Percentiles rank a stretch among this genome's conserved stretches.
These are phyloP conservation scores for Ceratobasidium sp. DNA, from an alignment of 1,284 basidiomycete genomes.

Conservation along the genomic window DNA sequence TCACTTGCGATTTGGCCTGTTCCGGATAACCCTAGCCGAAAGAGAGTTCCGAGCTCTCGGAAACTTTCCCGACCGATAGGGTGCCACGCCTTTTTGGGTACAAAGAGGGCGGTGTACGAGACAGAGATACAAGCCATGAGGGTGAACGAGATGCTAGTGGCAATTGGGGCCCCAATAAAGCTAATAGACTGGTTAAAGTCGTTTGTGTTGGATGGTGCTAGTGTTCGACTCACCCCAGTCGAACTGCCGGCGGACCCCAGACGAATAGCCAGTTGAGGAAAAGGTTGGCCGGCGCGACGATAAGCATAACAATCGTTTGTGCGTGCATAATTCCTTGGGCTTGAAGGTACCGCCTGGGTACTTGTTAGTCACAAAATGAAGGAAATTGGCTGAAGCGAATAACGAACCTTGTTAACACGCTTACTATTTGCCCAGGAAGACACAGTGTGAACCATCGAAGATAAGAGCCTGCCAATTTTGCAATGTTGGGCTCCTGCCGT, in stretches of 20 bases:
- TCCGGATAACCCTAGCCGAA: constrained; percentile 83
- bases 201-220: constrained; percentile 70
- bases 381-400: too few relatives aligned
- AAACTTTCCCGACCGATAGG: constrained; percentile 78
- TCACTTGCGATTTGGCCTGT: constrained; percentile 81
- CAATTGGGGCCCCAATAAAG: constrained; percentile 93
- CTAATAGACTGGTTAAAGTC: constrained; percentile 76
- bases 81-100: constrained; percentile 86
- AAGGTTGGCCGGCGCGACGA: constrained; percentile 89
- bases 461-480: constrained; percentile 80
- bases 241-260: constrained; percentile 36
- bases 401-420: constrained; percentile 69
- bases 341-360: constrained; percentile 83
- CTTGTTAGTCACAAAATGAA: background rate
- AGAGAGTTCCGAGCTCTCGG: constrained; percentile 78
- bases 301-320: constrained; percentile 85
- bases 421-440: constrained; percentile 80
- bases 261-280: constrained; percentile 82
- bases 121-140: constrained; percentile 79
- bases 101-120: constrained; percentile 79
- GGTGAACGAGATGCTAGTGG: constrained; percentile 90
- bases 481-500: constrained; percentile 89
- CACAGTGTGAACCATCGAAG: constrained; percentile 79
- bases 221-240: constrained; percentile 5
- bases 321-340: constrained; percentile 87